A percentile compares a stretch with the other conserved stretches of the same genome.
Evolutionary conservation across 805 yeast genomes (phyloP).

Genomic region (Candida gorgasii): DNA sequence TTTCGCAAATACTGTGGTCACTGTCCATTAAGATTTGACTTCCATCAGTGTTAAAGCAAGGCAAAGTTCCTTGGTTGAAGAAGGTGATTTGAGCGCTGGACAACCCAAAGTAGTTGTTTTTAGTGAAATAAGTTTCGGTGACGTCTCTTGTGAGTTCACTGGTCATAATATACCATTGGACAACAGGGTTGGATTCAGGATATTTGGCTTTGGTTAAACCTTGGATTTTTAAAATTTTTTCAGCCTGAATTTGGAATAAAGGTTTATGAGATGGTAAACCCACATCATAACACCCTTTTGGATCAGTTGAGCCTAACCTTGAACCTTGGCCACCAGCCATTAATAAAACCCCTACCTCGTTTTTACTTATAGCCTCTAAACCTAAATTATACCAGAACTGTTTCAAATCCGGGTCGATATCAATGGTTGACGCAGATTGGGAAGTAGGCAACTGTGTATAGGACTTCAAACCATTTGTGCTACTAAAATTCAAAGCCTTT

Average conservation of each 20-base stretch:
- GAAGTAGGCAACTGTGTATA: slow-evolving; percentile 52
- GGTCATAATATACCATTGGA: slow-evolving; percentile 95
- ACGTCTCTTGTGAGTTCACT: slow-evolving; percentile 78
- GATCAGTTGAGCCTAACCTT: slow-evolving; percentile 82
- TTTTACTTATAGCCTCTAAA: slow-evolving; percentile 60
- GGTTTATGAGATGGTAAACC: slow-evolving; percentile 82
- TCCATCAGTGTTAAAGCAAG: slow-evolving; percentile 79
- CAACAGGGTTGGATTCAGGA: slow-evolving; percentile 27
- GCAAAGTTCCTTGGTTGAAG: slow-evolving; percentile 94
- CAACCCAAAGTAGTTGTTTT: slow-evolving; percentile 73
- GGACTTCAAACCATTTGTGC: slow-evolving; percentile 22
- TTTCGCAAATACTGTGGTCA: slow-evolving; percentile 60
- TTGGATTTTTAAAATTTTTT: slow-evolving; percentile 69
- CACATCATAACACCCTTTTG: slow-evolving; percentile 93
- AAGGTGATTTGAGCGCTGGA: slow-evolving; percentile 59
- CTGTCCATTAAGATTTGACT: slow-evolving; percentile 63
- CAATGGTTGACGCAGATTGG: slow-evolving; percentile 51
- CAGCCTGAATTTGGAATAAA: slow-evolving; percentile 91
- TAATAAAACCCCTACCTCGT: slow-evolving; percentile 83
- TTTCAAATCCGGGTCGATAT: slow-evolving; percentile 31
- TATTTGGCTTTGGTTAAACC: slow-evolving; percentile 43
- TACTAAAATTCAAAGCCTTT: slow-evolving; percentile 46
- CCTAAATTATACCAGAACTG: slow-evolving; percentile 55
- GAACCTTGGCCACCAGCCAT: slow-evolving; percentile 99
- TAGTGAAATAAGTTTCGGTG: slow-evolving; percentile 70